Evolutionary conservation across 2,329 filamentous ascomycete genomes (phyloP), one percentile per base, ranked within the genome.

Genomic region (Sarocladiaceae sp.): DNA sequence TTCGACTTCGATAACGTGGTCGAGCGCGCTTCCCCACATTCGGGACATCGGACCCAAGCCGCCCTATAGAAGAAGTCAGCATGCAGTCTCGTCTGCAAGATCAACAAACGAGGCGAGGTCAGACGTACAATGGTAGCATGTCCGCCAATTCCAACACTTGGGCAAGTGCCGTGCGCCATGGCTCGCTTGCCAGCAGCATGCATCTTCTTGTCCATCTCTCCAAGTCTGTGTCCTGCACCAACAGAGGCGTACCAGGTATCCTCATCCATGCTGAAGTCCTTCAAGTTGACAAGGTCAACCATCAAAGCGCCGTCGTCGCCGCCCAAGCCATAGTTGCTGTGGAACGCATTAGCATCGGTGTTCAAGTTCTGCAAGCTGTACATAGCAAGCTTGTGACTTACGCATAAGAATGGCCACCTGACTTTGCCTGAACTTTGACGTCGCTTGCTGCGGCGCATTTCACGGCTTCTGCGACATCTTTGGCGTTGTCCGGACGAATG

Each of bases 331-430:
- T 64, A 67, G 54, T 72, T 72, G 15, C 69, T 72, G 50, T 17
- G 13, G 7, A 7, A 23, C 20, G 7, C 6, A 4, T 40, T 23
- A 23, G 37, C n/a, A 4, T 15, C 4, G 13, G n/a, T n/a, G n/a
- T n/a, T n/a, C n/a, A n/a, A n/a, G n/a, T n/a, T n/a, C n/a, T n/a
- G n/a, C n/a, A n/a, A n/a, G n/a, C n/a, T n/a, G n/a, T n/a, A n/a
- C n/a, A n/a, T n/a, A n/a, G n/a, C n/a, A 7, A 36, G 33, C 15
- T n/a, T 6, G 15, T 36, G n/a, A 55, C 74, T 58, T 62, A 79
- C 77, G 71, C 82, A 56, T 83, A 87, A 0, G 81, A 86, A 59
- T 87, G 84, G 0, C 84, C 84, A 3, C 83, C 84, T 2, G 80
- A 83, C 56, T 75, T 79, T 20, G 83, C 77, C 60, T 86, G 82